These are phyloP conservation scores for Podospora australis DNA, from an alignment of 495 filamentous ascomycete species.

Conservation along the genomic window DNA sequence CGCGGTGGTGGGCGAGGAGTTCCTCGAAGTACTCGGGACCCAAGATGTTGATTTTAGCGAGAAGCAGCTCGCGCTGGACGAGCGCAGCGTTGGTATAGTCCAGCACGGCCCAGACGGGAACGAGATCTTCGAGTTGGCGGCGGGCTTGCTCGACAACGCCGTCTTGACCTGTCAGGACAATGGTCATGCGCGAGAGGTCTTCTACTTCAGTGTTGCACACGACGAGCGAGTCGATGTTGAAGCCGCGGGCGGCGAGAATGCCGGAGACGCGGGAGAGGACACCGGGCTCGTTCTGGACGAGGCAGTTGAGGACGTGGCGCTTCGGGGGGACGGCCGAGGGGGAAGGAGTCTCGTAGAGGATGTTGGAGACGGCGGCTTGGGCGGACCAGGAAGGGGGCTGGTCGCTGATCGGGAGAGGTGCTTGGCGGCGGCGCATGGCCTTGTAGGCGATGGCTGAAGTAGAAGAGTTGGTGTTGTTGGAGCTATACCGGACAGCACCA, in stretches of 20 bases:
- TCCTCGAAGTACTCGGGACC: constrained; percentile 98
- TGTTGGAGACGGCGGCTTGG: constrained; percentile 90
- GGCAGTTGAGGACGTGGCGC: constrained; percentile 92
- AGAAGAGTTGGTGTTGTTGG: constrained; percentile 48
- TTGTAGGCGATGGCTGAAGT: constrained; percentile 97
- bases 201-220: constrained; percentile 98
- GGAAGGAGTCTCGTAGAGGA: constrained; percentile 95
- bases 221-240: constrained; percentile 98
- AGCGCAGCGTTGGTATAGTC: constrained; percentile 90
- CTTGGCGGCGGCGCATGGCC: constrained; percentile 82
- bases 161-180: constrained; percentile 91
- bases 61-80: constrained; percentile 90
- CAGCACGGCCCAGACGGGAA: constrained; percentile 96
- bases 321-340: constrained; percentile 80
- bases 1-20: constrained; percentile 84
- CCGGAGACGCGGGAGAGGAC: constrained; percentile 94
- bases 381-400: constrained; percentile 80
- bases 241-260: constrained; percentile 90
- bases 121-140: constrained; percentile 89
- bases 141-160: constrained; percentile 97
- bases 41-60: constrained; percentile 94
- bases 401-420: constrained; percentile 72
- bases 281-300: constrained; percentile 98
- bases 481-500: constrained; percentile 21
- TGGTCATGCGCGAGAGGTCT: constrained; percentile 96